phyloP scores from a whole-genome alignment of 371 early-diverging fungal species.

The Scutellospora calospora region DNA sequence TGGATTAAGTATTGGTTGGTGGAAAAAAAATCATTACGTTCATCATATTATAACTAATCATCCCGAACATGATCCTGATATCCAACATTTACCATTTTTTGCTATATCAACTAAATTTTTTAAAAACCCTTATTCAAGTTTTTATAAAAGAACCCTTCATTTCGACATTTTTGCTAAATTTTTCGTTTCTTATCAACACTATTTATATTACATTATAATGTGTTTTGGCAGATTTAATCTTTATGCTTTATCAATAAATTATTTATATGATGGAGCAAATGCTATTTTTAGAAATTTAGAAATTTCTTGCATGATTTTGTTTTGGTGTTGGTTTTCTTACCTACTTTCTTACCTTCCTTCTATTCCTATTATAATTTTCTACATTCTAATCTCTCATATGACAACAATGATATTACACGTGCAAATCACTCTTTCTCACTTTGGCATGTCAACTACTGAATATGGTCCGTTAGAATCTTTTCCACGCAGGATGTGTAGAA shows the following conservation, averaged over 20 bases:
- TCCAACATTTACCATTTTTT: conserved; percentile 96
- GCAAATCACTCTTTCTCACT: conserved; percentile 96
- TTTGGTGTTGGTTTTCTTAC: conserved; percentile 82
- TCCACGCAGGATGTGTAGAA: conserved; percentile 86
- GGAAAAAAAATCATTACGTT: conserved; percentile 95
- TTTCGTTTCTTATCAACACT: conserved; percentile 85
- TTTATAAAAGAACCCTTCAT: conserved; percentile 80
- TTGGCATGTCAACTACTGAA: conserved; percentile 93
- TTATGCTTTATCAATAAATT: conserved; percentile 77
- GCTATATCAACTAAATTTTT: conserved; percentile 87
- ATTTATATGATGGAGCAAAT: conserved; percentile 65
- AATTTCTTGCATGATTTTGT: conserved; percentile 71
- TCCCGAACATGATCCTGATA: conserved; percentile 95
- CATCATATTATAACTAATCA: conserved; percentile 93
- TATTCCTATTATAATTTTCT: conserved; percentile 68
- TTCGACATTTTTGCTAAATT: conserved; percentile 82
- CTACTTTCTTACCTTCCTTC: conserved; percentile 76
- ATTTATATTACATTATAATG: conserved; percentile 86
- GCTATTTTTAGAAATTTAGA: conserved; percentile 82
- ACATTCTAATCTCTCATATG: conserved; percentile 82
- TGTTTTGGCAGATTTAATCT: conserved; percentile 94
- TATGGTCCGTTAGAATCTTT: conserved; percentile 79
- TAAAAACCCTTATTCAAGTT: conserved; percentile 89
- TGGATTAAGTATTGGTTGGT: conserved; percentile 95
- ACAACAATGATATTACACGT: conserved; percentile 90